Base-by-base conservation (phyloP, 192 early-diverging fungal species). In the Backusella psychrophila region DNA sequence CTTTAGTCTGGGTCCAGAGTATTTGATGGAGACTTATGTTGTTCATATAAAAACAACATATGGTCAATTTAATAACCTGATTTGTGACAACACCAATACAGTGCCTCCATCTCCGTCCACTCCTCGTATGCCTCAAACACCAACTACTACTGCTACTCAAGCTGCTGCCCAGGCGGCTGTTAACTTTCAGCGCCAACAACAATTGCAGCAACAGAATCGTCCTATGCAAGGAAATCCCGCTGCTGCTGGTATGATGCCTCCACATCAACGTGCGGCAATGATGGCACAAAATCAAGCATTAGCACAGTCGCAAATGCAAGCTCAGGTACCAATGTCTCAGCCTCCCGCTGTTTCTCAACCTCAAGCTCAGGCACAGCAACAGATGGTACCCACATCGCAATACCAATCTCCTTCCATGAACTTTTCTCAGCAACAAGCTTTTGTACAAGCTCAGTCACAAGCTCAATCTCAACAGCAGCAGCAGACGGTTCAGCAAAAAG, bases 1-100 rank as follows among this genome's bases (percentile, higher is more conserved):
- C 44, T 83, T 83, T 65, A 42, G 66, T 29, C 69, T 83, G 21
- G 82, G 82, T 4, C 82, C 82, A 31, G 78, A 80, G 7, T 80
- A 80, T 74, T 69, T 80, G 21, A 78, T 83, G 76, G 78, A 83
- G 29, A 80, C 78, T n/a, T 83, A 80, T 63, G 71, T 80, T 12
- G 66, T 79, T 36, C 82, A 83, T 41, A 63, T 83, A 34, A 83
- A 83, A 41, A 80, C 75, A 31, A 74, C 74, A 9, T 83, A 80
- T 46, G 71, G 75, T 6, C 63, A 71, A 66, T 79, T 80, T 46
- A 83, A 83, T 56, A 75, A 56, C 63, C 68, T 83, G 15, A 33
- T 83, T 7, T 79, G 78, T 31, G 81, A 83, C 69, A 77, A 76
- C 63, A 77, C 79, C 3, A 79, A 78, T 46, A 44, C 66, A 12